phyloP scores from a whole-genome alignment of 1,284 basidiomycete genomes.

The Mycena citricolor region DNA sequence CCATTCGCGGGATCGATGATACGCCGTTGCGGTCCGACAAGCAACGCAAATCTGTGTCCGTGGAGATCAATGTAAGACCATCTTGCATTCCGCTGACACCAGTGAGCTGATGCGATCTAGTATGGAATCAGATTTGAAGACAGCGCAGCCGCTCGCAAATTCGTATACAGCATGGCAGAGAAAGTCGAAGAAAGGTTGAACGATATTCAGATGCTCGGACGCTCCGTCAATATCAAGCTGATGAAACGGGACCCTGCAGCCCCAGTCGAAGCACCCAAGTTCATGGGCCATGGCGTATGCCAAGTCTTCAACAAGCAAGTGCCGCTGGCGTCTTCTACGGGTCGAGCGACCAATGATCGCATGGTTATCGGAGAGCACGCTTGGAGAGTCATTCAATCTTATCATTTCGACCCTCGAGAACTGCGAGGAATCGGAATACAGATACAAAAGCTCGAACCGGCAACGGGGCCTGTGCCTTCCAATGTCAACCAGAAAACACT shows the following conservation, averaged over 20 bases:
- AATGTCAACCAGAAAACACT: conserved; percentile 53
- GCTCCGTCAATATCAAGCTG: conserved; percentile 80
- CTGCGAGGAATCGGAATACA: conserved; percentile 93
- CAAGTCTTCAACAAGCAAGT: conserved; percentile 79
- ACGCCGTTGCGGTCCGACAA: conserved; percentile 81
- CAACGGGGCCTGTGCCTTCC: conserved; percentile 25
- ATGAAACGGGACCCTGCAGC: conserved; percentile 87
- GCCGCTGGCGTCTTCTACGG: conserved; percentile 55
- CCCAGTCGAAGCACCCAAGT: conserved; percentile 94
- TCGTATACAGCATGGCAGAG: conserved; percentile 71
- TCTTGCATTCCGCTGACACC: conserved; percentile 20
- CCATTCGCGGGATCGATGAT: conserved; percentile 81
- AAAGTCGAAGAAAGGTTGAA: conserved; percentile 77
- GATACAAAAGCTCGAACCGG: conserved; percentile 82
- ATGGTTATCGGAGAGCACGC: conserved; percentile 76
- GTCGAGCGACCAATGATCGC: conserved; percentile 72
- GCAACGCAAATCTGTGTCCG: conserved; percentile 83
- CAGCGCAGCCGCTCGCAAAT: conserved; percentile 76
- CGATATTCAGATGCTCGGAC: conserved; percentile 66
- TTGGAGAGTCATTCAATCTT: conserved; percentile 71
- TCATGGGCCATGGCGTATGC: conserved; percentile 91
- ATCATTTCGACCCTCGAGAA: conserved; percentile 81
- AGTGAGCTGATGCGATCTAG: conserved; percentile 39
- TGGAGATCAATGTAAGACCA: conserved; percentile 82
- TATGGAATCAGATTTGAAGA: conserved; percentile 94